Conservation (phyloP, 2,329 filamentous ascomycete genomes). For the Raffaelea ambrosiae region DNA sequence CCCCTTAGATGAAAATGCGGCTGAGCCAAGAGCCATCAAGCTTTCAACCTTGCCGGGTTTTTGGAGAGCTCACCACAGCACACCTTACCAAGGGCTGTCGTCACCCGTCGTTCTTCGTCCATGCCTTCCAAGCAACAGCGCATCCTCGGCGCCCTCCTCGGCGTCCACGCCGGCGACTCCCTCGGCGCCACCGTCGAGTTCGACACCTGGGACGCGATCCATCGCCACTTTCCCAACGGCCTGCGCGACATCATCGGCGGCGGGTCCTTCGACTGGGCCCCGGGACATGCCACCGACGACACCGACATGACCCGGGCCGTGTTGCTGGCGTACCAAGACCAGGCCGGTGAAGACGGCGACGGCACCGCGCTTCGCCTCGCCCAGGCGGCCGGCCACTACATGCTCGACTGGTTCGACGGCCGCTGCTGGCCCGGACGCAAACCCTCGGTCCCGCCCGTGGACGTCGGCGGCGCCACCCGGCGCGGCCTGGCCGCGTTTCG, state of each 20-base stretch:
- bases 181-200: slow-evolving; percentile 39
- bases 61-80: too few species aligned
- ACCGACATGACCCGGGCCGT: slow-evolving; percentile 38
- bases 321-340: slow-evolving; percentile 31
- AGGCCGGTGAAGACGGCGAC: background rate
- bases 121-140: too few species aligned
- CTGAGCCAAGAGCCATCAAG: too few species aligned
- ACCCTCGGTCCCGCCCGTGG: slow-evolving; percentile 22
- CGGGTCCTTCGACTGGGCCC: slow-evolving; percentile 31
- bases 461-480: slow-evolving; percentile 31
- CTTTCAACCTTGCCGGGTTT: too few species aligned
- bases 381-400: slow-evolving; percentile 25
- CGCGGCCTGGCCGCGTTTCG: slow-evolving; percentile 23
- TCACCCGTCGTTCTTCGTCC: too few species aligned
- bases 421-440: slow-evolving; percentile 33
- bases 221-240: slow-evolving; percentile 24
- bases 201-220: slow-evolving; percentile 22
- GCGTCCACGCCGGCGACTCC: slow-evolving; percentile 36
- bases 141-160: slow-evolving; percentile 34
- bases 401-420: slow-evolving; percentile 32
- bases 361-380: slow-evolving; percentile 19
- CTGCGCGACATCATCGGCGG: slow-evolving; percentile 34
- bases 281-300: slow-evolving; percentile 38
- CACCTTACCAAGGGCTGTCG: too few species aligned
- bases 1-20: too few species aligned